Conservation (phyloP, 306 rosid genomes). For the Trifolium pratense region DNA sequence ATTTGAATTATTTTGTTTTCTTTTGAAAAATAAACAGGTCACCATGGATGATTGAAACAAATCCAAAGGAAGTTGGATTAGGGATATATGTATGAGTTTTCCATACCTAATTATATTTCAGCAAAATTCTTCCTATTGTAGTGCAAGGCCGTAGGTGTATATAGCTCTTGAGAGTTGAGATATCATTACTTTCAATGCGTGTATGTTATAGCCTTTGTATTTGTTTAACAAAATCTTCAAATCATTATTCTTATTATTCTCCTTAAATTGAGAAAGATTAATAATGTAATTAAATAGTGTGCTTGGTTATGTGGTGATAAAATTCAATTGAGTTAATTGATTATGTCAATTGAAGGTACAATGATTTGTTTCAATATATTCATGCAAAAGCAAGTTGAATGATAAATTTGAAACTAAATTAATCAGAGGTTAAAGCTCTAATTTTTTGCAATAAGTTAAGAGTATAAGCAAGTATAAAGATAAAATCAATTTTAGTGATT, state of each 20-base stretch:
- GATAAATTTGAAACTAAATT: not conserved
- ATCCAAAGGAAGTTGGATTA: conserved; percentile 86
- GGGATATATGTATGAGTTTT: conserved; percentile 73
- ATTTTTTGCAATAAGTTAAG: not conserved
- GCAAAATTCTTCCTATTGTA: conserved; percentile 17
- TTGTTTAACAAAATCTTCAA: not conserved
- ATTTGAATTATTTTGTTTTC: conserved; percentile 1
- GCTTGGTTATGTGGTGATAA: not conserved
- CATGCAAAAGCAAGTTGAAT: not conserved
- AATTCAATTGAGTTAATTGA: not conserved
- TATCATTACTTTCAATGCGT: conserved; percentile 24
- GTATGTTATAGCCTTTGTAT: conserved; percentile 1
- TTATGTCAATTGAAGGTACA: not conserved
- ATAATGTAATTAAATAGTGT: not conserved
- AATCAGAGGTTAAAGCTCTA: not conserved
- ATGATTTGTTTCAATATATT: not conserved
- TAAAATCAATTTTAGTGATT: not conserved
- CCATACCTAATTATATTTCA: conserved; percentile 3
- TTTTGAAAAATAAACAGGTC: conserved; percentile 59
- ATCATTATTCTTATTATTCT: conserved; percentile 1
- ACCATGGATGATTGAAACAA: conserved; percentile 89
- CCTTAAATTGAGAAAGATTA: not conserved
- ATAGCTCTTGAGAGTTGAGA: conserved; percentile 29
- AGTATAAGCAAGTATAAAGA: too few relatives aligned
- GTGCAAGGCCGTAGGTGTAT: conserved; percentile 24